These are phyloP conservation scores for Silene uniflora DNA, from an alignment of 148 eudicot genomes.

Conservation along the genomic window DNA sequence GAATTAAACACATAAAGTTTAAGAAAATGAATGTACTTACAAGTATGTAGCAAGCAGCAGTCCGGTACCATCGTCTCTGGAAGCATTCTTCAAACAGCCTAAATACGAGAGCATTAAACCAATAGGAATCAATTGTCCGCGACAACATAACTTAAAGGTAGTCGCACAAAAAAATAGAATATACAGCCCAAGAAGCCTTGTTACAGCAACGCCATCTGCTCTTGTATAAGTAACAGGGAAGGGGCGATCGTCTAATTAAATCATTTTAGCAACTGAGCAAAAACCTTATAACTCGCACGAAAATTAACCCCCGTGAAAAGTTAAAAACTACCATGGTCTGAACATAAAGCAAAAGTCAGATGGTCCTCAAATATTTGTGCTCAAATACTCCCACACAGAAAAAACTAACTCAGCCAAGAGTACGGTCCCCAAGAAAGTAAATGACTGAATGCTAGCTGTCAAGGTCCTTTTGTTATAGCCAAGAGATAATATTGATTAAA, in stretches of 20 bases:
- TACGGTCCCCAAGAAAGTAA: background rate
- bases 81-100: constrained; percentile 99
- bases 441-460: background rate
- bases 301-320: background rate
- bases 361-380: background rate
- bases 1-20: background rate
- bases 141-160: background rate
- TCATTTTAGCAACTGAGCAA: background rate
- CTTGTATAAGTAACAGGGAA: background rate
- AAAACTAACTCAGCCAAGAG: background rate
- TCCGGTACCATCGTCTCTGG: constrained; percentile 92
- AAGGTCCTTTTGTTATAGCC: background rate
- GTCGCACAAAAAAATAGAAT: background rate
- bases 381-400: background rate
- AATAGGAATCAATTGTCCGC: background rate
- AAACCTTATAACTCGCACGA: background rate
- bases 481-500: background rate
- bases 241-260: background rate
- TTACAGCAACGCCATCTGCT: background rate
- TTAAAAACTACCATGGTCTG: background rate
- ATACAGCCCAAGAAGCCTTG: background rate
- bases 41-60: constrained; percentile 96
- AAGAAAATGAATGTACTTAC: constrained; percentile 41
- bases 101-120: background rate
- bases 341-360: background rate